Evolutionary conservation across 495 filamentous ascomycete genomes (phyloP).

Genomic region (Articulospora tetracladia): DNA sequence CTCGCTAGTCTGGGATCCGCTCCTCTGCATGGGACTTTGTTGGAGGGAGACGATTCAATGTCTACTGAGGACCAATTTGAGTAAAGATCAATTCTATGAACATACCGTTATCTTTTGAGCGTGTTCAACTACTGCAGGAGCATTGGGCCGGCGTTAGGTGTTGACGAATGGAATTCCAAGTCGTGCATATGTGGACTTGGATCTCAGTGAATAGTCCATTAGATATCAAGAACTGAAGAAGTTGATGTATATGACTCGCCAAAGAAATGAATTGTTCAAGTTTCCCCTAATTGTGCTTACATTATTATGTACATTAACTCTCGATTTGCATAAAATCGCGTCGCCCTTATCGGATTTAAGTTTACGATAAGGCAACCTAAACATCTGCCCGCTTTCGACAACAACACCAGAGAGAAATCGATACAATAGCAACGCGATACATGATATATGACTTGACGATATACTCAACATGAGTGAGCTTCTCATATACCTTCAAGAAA

Average conservation of each 20-base stretch:
- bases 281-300: neutral
- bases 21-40: slow-evolving; percentile 30
- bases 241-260: too few relatives aligned
- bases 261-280: neutral
- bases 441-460: neutral
- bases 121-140: slow-evolving; percentile 8
- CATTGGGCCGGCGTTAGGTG: slow-evolving; percentile 18
- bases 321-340: neutral
- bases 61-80: slow-evolving; percentile 36
- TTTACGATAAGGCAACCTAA: neutral
- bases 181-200: slow-evolving; percentile 7
- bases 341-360: neutral
- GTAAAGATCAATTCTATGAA: slow-evolving; percentile 18
- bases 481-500: slow-evolving; percentile 54
- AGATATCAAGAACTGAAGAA: neutral
- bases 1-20: slow-evolving; percentile 42
- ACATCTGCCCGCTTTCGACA: neutral
- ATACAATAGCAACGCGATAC: neutral
- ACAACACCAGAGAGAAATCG: neutral
- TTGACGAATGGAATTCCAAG: slow-evolving; percentile 1
- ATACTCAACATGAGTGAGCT: slow-evolving; percentile 50
- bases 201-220: neutral
- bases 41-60: slow-evolving; percentile 5
- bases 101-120: slow-evolving; percentile 16
- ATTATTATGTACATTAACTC: neutral